phyloP scores from a whole-genome alignment of 2,329 filamentous ascomycete species.

The Hypoxylon sp. region DNA sequence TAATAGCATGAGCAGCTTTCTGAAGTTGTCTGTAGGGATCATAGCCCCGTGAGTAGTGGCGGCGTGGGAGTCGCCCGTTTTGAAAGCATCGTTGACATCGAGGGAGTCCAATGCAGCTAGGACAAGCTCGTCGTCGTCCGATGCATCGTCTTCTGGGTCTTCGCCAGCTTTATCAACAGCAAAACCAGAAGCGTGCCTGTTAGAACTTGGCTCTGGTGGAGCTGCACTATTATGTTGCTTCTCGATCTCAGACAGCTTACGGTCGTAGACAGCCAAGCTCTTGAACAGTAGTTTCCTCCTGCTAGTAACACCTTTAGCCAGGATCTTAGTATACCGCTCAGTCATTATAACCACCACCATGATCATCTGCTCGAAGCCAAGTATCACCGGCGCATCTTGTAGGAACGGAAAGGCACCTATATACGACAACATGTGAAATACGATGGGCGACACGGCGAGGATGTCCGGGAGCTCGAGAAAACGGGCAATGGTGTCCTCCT shows the following conservation, averaged over 20 bases:
- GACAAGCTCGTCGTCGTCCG: constrained; percentile 74
- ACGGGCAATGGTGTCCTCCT: constrained; percentile 77
- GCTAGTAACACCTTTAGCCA: constrained; percentile 71
- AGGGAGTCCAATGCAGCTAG: constrained; percentile 78
- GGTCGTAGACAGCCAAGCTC: constrained; percentile 80
- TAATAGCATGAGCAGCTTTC: constrained; percentile 78
- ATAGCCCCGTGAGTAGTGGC: constrained; percentile 73
- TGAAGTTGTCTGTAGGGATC: constrained; percentile 81
- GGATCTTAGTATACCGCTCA: constrained; percentile 75
- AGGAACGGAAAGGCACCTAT: constrained; percentile 82
- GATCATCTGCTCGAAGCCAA: constrained; percentile 78
- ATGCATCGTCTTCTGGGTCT: constrained; percentile 59
- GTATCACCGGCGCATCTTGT: constrained; percentile 76
- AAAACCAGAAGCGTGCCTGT: constrained; percentile 59
- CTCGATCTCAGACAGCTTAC: constrained; percentile 62
- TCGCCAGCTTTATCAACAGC: constrained; percentile 63
- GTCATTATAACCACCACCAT: constrained; percentile 82
- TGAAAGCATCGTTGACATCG: constrained; percentile 74
- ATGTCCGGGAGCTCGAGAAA: constrained; percentile 82
- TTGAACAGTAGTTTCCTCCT: constrained; percentile 77
- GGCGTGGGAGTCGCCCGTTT: constrained; percentile 62
- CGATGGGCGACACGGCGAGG: constrained; percentile 74
- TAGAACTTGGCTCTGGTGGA: constrained; percentile 29
- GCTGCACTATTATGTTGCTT: constrained; percentile 35
- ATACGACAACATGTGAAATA: constrained; percentile 81